Evolutionary conservation across 495 filamentous ascomycete genomes (phyloP), one percentile per base, ranked within the genome.

Genomic region (Copromyces sp.): DNA sequence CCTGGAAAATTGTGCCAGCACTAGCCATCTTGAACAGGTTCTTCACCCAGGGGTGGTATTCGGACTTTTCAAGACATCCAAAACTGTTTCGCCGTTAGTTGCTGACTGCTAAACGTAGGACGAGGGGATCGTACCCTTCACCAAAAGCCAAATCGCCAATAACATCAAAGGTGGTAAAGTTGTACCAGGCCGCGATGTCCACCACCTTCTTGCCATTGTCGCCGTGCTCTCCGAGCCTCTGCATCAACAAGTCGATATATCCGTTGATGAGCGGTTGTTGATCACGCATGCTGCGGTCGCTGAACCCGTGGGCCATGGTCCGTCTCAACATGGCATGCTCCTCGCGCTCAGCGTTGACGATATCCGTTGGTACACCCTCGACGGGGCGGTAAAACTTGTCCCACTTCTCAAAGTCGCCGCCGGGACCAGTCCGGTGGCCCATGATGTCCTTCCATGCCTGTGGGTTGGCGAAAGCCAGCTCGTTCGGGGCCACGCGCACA

Each of bases 91-190:
- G 12, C 20, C 20, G 41, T 72, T 44, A 74, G 20, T 53, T 53
- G 45, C 45, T 53, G 20, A 53, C 45, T 24, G 45, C 24, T 5
- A 4, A 53, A 12, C 6, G 9, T 29, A 12, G 17, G 41, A 17
- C 0, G 40, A 40, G 5, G 38, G 20, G 3, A 32, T 70, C 73
- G 24, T 41, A 78, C 70, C 79, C 74, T 73, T 90, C 84, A 1
- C 87, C 88, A 80, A 90, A 90, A 16, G 84, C 83, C 39, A 91
- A 79, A 74, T 90, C 87, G 3, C 88, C 88, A 74, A 89, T 87
- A 29, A 90, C 79, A 75, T 90, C 89, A 74, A 90, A 90, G 17
- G 87, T 89, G 2, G 84, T 85, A 74, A 78, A 90, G 69, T 88
- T 89, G 70, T 85, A 87, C 89, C 88, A 90, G 42, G 83, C 77